Percentiles rank a stretch among this genome's conserved stretches.
phyloP scores from a whole-genome alignment of 1,284 basidiomycete genomes.

The Austroboletus niveus region DNA sequence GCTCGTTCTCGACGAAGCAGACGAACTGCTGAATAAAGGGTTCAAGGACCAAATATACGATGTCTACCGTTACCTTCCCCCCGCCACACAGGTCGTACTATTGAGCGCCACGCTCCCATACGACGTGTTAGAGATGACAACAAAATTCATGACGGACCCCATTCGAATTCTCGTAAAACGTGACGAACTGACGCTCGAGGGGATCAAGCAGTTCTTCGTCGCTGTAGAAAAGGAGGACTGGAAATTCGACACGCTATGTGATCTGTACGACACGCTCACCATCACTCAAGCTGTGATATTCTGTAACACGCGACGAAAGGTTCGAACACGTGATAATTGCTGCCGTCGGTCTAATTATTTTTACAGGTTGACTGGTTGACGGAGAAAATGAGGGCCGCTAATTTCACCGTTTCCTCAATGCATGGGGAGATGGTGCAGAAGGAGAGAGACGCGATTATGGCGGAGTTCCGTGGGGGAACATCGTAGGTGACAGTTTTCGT shows the following conservation, averaged over 20 bases:
- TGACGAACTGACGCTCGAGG: conserved; percentile 98
- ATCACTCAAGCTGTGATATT: conserved; percentile 99
- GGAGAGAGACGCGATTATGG: conserved; percentile 98
- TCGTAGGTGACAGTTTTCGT: conserved; percentile 55
- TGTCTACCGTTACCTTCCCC: conserved; percentile 97
- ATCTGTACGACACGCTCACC: conserved; percentile 97
- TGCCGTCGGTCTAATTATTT: conserved; percentile 13
- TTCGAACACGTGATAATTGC: conserved; percentile 28
- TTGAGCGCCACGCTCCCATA: conserved; percentile 95
- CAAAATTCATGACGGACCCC: conserved; percentile 99
- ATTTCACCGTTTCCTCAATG: conserved; percentile 97
- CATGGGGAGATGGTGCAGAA: conserved; percentile 99
- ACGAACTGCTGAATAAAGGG: conserved; percentile 96
- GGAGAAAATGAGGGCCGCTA: conserved; percentile 96
- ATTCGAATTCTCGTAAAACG: conserved; percentile 99
- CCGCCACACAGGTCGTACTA: conserved; percentile 96
- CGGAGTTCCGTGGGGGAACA: conserved; percentile 93
- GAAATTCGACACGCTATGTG: conserved; percentile 99
- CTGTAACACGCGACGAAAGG: conserved; percentile 98
- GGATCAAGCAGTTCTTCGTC: conserved; percentile 99
- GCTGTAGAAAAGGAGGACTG: conserved; percentile 99
- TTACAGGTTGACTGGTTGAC: conserved; percentile 96
- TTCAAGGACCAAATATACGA: conserved; percentile 99
- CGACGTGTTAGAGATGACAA: conserved; percentile 99
- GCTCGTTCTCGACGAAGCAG: conserved; percentile 97